Evolutionary conservation across 225 moss, liverwort and hornwort genomes (phyloP), one percentile per base, ranked within the genome.

Genomic region (Polytrichum commune): DNA sequence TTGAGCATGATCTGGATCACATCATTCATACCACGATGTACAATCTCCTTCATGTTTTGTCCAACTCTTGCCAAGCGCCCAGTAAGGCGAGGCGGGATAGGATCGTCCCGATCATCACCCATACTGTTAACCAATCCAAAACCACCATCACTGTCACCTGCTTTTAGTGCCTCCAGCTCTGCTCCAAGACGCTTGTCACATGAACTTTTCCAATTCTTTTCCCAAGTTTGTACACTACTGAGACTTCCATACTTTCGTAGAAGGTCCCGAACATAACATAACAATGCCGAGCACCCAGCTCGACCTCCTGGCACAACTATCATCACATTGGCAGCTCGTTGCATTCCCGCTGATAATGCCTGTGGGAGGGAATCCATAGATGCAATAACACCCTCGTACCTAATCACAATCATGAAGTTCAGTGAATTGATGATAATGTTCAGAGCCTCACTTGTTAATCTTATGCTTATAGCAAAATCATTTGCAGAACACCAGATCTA

Each of bases 321-420:
- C 90, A 94, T 90, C 69, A 98, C 81, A 77, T 91, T 90, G 33
- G 88, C 87, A 72, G 95, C 95, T 77, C 95, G 88, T 84, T 87
- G 90, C 98, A 95, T 95, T 55, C 88, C 95, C 29, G 95, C 95
- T 63, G 90, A 91, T 79, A 98, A 79, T 63, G 91, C 93, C 75
- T 91, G 91, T 57, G 98, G 98, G 75, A 98, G 88, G 75, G 93
- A 83, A 82, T 98, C 98, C 98, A 98, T 91, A 26, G 98, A 90
- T 61, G 95, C 88, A 73, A 98, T 77, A 26, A 90, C 84, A 71
- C 88, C 86, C 83, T 95, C 98, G 72, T 93, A 95, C 79, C 96
- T 92, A 76, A 72, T 74, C 38, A 53, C 72, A 75, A 68, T 55
- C 66, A 75, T 58, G 64, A 60, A 3, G 46, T 46, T 46, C 46